Base-by-base conservation (phyloP, 2,329 filamentous ascomycete species). In the Lomentospora prolificans region DNA sequence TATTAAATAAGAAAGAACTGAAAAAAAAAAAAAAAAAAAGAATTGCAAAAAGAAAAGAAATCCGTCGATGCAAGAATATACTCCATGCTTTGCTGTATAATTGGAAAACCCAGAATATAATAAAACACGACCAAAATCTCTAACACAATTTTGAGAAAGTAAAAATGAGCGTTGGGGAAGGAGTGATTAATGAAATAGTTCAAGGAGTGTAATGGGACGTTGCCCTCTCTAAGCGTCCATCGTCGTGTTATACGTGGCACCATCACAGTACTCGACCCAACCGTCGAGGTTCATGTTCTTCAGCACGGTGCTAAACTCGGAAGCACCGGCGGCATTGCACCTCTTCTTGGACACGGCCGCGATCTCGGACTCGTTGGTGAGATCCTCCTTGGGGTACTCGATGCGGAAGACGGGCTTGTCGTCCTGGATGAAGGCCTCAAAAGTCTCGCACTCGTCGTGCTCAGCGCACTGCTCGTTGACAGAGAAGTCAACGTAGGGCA, bases 401-500 rank as follows among this genome's bases (percentile, higher is more conserved):
- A 89, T 86, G 64, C 87, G 80, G 65, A 88, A 87, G 30, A 89
- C 85, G 1, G 85, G 84, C 66, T 88, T 87, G 30, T 74, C 72
- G 4, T 76, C 77, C 8, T 75, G 62, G 56, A 84, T 76, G 63
- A 87, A 87, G 3, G 75, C 67, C 2, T 70, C 67, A 64, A 82
- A 87, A 1, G 68, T 75, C 33, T 70, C 69, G 64, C 85, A 87
- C 65, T 88, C 84, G 3, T 69, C 58, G 61, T 80, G 80, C 64
- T 84, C 61, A 14, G 76, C 74, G 65, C 86, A 89, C 68, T 87
- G 78, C 71, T 89, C 86, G 66, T 87, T 86, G 61, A 89, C 84
- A 5, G 75, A 77, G 69, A 85, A 89, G 63, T 86, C 74, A 55
- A 86, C 77, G 4, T 76, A 66, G 28, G 71, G 66, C 4, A 76